Conservation (phyloP, 139 green algal genomes). For the Gonium pectorale region DNA sequence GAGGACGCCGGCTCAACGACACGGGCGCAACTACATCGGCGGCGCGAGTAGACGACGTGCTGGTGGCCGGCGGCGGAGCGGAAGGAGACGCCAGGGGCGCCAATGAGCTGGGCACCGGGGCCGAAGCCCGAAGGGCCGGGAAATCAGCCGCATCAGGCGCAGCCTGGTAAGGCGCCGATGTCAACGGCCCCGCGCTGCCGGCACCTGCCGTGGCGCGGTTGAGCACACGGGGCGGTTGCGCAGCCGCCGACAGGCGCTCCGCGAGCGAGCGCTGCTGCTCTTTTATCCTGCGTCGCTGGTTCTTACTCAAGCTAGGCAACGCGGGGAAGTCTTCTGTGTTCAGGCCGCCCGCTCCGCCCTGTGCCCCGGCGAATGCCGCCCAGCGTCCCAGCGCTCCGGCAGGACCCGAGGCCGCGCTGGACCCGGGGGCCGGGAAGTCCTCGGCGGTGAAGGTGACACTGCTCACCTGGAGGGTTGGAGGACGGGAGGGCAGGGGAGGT, state of each 20-base stretch:
- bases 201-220: slow-evolving; percentile 20
- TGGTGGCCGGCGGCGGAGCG: neutral
- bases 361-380: slow-evolving; percentile 45
- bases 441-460: slow-evolving; percentile 63
- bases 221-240: slow-evolving; percentile 47
- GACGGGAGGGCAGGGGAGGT: neutral
- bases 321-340: slow-evolving; percentile 78
- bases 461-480: slow-evolving; percentile 30
- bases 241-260: slow-evolving; percentile 47
- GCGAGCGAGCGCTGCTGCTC: slow-evolving; percentile 50
- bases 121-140: slow-evolving; percentile 10
- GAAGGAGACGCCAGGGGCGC: neutral
- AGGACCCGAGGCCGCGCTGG: neutral
- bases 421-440: slow-evolving; percentile 71
- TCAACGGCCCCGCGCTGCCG: neutral
- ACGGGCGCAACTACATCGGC: slow-evolving; percentile 13
- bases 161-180: neutral
- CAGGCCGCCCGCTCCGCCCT: neutral
- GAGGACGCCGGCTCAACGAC: neutral
- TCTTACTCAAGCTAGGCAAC: slow-evolving; percentile 61
- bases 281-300: slow-evolving; percentile 36
- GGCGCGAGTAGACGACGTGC: neutral
- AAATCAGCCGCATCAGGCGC: neutral
- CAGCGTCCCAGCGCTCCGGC: slow-evolving; percentile 53
- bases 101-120: neutral